Percentiles rank a stretch among this genome's conserved stretches.
Conservation (phyloP, 495 filamentous ascomycete species). For the Talaromyces ruber region DNA sequence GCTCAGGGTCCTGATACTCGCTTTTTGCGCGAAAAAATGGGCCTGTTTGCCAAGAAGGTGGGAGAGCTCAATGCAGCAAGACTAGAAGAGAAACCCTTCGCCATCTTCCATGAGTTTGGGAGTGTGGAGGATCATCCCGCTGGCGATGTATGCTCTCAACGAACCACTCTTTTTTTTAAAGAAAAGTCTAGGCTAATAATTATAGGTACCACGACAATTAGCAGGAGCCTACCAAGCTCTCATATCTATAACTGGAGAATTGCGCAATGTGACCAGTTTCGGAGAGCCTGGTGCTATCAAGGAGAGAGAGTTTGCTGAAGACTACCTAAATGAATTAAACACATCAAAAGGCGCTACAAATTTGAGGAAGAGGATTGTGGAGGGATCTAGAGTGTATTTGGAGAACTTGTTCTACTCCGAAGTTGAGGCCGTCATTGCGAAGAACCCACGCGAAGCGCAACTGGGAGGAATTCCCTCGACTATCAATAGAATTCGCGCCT, state of each 20-base stretch:
- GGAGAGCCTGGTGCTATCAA: conserved; percentile 47
- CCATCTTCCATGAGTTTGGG: conserved; percentile 64
- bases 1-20: conserved; percentile 54
- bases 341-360: conserved; percentile 50
- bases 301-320: conserved; percentile 66
- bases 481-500: conserved; percentile 85
- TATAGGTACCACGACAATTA: conserved; percentile 54
- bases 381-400: conserved; percentile 66
- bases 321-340: conserved; percentile 63
- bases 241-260: conserved; percentile 63
- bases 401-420: conserved; percentile 67
- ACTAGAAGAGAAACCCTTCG: conserved; percentile 53
- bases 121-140: conserved; percentile 59
- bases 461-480: conserved; percentile 81
- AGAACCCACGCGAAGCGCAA: conserved; percentile 80
- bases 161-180: background rate
- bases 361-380: conserved; percentile 65
- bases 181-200: conserved; percentile 10
- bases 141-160: conserved; percentile 44
- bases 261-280: conserved; percentile 39
- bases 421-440: conserved; percentile 64
- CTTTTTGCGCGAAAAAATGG: conserved; percentile 70
- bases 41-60: conserved; percentile 65
- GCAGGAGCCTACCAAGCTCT: conserved; percentile 72
- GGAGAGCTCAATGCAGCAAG: conserved; percentile 65